phyloP scores from a whole-genome alignment of 2,329 filamentous ascomycete species.

The Ambrosiella beaveri region DNA sequence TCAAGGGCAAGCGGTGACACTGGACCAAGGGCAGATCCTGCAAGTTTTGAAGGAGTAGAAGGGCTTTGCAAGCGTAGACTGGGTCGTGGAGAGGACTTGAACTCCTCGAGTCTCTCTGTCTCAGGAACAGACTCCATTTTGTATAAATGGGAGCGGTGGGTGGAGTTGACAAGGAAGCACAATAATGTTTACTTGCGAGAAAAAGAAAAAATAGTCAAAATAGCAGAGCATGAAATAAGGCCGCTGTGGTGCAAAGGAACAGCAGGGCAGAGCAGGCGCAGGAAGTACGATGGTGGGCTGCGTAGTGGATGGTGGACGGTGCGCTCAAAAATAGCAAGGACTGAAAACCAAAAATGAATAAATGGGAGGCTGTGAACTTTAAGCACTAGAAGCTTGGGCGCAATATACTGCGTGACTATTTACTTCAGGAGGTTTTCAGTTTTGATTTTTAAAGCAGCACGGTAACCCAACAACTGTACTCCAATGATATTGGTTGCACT shows the following conservation, averaged over 20 bases:
- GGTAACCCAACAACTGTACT: no score
- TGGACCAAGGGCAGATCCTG: conserved; percentile 8
- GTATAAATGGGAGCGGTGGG: neutral
- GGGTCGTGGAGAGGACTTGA: conserved; percentile 39
- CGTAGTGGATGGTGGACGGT: neutral
- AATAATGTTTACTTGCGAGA: neutral
- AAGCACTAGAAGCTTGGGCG: neutral
- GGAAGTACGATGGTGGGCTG: neutral
- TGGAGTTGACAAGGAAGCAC: neutral
- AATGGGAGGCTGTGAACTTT: conserved; percentile 2
- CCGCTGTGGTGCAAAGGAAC: neutral
- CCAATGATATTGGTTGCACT: no score
- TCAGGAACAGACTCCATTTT: conserved; percentile 51
- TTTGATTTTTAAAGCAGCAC: no score
- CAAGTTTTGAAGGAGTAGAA: conserved; percentile 15
- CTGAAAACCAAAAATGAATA: neutral
- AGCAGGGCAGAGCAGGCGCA: neutral
- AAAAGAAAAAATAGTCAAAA: neutral
- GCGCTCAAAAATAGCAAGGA: conserved; percentile 1
- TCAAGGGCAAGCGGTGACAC: conserved; percentile 24
- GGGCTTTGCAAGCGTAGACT: conserved; percentile 31
- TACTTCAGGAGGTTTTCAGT: no score
- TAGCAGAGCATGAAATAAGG: neutral
- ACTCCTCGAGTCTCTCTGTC: conserved; percentile 51
- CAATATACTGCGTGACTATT: neutral